phyloP scores from a whole-genome alignment of 2,329 filamentous ascomycete genomes.

The Pyrenophora graminea region DNA sequence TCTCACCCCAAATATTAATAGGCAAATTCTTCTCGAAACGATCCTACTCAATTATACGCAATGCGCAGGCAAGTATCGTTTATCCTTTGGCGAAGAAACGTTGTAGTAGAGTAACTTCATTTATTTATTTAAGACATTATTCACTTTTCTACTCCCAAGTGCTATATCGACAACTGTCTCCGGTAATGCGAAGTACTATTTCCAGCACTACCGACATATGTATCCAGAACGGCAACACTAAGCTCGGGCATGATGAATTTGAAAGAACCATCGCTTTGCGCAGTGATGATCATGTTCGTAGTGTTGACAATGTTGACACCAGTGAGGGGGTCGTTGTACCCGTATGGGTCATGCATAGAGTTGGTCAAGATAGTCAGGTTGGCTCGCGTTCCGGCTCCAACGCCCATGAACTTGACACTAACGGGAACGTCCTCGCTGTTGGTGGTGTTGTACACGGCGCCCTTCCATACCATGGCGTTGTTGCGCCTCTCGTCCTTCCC shows the following conservation, averaged over 20 bases:
- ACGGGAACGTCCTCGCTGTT: conserved; percentile 28
- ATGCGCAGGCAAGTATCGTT: no score
- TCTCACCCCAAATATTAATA: no score
- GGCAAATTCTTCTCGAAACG: no score
- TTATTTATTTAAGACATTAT: background rate
- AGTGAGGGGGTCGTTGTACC: conserved; percentile 51
- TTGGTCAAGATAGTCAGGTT: conserved; percentile 52
- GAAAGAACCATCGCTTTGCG: conserved; percentile 54
- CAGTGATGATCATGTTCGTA: conserved; percentile 23
- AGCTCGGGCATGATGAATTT: conserved; percentile 59
- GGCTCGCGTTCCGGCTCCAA: conserved; percentile 31
- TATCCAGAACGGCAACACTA: conserved; percentile 61
- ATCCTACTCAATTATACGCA: no score
- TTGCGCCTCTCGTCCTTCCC: conserved; percentile 42
- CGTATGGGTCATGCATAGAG: conserved; percentile 42
- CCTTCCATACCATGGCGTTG: conserved; percentile 50
- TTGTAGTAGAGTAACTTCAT: no score
- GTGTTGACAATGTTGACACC: conserved; percentile 52
- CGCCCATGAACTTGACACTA: conserved; percentile 36
- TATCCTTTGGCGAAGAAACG: no score
- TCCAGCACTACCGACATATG: conserved; percentile 16
- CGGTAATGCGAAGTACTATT: conserved; percentile 1
- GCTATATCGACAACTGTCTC: background rate
- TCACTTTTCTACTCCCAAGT: background rate
- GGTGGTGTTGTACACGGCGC: conserved; percentile 56